Evolutionary conservation across 2,329 filamentous ascomycete species (phyloP).

Genomic region (Botryotinia globosa): DNA sequence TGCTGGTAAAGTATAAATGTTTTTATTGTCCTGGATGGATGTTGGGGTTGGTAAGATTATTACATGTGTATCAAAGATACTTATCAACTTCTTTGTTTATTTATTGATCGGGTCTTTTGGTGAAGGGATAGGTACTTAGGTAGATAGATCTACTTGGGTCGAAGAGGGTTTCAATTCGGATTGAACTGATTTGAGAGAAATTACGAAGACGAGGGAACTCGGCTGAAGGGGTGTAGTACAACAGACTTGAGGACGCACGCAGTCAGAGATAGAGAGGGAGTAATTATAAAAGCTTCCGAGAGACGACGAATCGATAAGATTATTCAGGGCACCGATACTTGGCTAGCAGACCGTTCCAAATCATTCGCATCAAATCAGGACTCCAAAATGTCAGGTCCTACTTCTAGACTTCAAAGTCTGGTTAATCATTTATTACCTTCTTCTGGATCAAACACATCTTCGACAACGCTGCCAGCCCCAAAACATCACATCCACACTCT

Average conservation of each 20-base stretch:
- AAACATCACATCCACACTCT: conserved; percentile 64
- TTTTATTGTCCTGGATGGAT: too few relatives aligned
- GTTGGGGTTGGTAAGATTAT: neutral
- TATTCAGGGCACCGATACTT: neutral
- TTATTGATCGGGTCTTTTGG: neutral
- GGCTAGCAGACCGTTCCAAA: neutral
- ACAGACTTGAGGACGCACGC: neutral
- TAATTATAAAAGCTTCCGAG: neutral
- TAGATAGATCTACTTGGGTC: neutral
- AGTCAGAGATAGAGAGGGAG: neutral
- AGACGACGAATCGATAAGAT: neutral
- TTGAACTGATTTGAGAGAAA: neutral
- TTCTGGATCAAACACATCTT: conserved; percentile 30
- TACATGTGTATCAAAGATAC: neutral
- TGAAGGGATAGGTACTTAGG: too few relatives aligned
- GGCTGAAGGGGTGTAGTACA: neutral
- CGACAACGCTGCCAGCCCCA: conserved; percentile 20
- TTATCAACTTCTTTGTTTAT: neutral
- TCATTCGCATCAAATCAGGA: neutral
- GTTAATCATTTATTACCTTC: conserved; percentile 52
- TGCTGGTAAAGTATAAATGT: neutral
- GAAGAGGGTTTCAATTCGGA: neutral
- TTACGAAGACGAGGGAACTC: neutral
- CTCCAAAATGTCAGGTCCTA: conserved; percentile 60
- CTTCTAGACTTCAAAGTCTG: conserved; percentile 57